Conservation (phyloP, 2,329 filamentous ascomycete species). For the Tolypocladium sp. region DNA sequence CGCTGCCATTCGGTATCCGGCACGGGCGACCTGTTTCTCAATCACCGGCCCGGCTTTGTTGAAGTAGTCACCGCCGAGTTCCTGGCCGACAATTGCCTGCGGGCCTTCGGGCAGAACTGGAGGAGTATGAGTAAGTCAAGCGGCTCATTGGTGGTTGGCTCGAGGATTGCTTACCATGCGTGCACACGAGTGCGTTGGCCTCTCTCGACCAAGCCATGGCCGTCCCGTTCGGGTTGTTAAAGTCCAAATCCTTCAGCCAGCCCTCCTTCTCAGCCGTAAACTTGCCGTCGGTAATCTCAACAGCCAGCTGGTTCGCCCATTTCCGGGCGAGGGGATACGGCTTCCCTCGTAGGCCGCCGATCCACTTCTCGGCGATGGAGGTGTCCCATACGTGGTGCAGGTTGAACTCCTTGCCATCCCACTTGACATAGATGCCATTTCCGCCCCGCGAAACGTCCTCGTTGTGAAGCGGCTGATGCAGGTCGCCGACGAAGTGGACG, state of each 20-base stretch:
- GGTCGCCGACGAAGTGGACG: conserved; percentile 60
- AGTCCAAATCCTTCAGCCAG: conserved; percentile 50
- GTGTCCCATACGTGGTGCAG: conserved; percentile 69
- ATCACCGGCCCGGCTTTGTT: conserved; percentile 53
- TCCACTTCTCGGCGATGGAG: conserved; percentile 55
- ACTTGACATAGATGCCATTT: conserved; percentile 58
- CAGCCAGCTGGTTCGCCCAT: conserved; percentile 49
- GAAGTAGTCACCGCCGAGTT: conserved; percentile 56
- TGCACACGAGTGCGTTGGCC: conserved; percentile 53
- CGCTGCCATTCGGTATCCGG: conserved; percentile 57
- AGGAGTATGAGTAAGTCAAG: conserved; percentile 3
- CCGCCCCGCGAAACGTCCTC: conserved; percentile 57
- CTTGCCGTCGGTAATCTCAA: conserved; percentile 45
- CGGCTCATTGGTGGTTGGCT: background rate
- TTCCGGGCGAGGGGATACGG: conserved; percentile 38
- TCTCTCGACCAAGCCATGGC: conserved; percentile 56
- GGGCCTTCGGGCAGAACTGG: conserved; percentile 54
- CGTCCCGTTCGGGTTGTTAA: conserved; percentile 44
- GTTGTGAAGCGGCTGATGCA: conserved; percentile 60
- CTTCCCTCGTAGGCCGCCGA: conserved; percentile 44
- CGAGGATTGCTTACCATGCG: conserved; percentile 37
- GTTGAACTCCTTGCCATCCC: conserved; percentile 48
- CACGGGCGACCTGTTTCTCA: conserved; percentile 57
- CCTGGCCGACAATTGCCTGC: conserved; percentile 46
- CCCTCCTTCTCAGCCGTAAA: conserved; percentile 37